Base-by-base conservation (phyloP, 1,284 basidiomycete genomes). In the Malassezia sympodialis region DNA sequence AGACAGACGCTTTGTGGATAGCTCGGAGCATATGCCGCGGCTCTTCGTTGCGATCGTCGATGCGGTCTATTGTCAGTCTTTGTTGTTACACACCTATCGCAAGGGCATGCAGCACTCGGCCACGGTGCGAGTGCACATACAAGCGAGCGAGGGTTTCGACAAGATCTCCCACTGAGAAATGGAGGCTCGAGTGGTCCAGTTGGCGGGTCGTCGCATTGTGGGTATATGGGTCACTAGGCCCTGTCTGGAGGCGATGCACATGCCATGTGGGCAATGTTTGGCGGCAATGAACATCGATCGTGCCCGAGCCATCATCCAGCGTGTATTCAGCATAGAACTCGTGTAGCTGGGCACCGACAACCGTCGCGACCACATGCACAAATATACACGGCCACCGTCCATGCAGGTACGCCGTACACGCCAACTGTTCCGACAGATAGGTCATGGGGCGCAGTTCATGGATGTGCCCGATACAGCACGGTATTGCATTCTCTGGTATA, bases 231-330 rank as follows among this genome's bases (percentile, higher is more conserved):
- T 31, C 28, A 12, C 45, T 17, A 1, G 45, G 2, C 27, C 19
- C 4, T 1, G 8, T 30, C 8, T 26, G 34, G 12, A 26, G 35
- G 14, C 37, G 31, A 23, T 23, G 39, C 26, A 31, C 24, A 11
- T 40, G 48, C 17, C 37, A 39, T 19, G 37, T 21, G 8, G 15
- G 34, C 19, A 23, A 7, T 24, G 51, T 7, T 17, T 34, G 34
- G 31, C 34, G 24, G 17, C 35, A 48, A 7, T 34, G n/a, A 15
- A 52, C 45, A 14, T 57, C 49, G 10, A 57, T 48, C 12, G 27
- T 26, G 3, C 34, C 49, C 6, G 55, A 39, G 8, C 55, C 55
- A 28, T 57, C 55, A 17, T 57, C 55, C n/a, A 57, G 10, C 8
- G 32, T 46, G 17, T 56, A 56, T 17, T 51, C 49, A 15, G 37